A percentile compares a stretch with the other conserved stretches of the same genome.
Conservation (phyloP, 805 yeast genomes). For the Starmerella etchellsii region DNA sequence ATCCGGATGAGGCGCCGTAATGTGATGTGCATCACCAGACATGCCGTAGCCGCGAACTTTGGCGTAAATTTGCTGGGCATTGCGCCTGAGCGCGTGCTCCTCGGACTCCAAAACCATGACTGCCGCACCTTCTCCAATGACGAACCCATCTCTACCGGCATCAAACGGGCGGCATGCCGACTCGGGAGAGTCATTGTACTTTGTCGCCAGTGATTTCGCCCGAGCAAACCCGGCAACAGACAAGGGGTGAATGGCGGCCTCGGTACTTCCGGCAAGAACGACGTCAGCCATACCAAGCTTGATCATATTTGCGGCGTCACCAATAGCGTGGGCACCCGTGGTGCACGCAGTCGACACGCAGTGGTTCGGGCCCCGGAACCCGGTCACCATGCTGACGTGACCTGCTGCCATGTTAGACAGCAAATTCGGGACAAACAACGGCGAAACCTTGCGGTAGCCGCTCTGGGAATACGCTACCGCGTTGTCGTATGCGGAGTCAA, state of each 20-base stretch:
- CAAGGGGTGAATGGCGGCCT: conserved; percentile 72
- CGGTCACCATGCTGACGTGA: conserved; percentile 64
- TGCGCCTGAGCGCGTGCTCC: conserved; percentile 58
- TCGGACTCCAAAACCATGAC: conserved; percentile 61
- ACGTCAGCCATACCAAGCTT: conserved; percentile 68
- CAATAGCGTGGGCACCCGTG: conserved; percentile 85
- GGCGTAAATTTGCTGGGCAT: conserved; percentile 54
- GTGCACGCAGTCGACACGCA: conserved; percentile 93
- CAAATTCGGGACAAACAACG: conserved; percentile 72
- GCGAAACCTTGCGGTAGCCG: conserved; percentile 64
- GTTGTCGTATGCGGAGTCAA: conserved; percentile 58
- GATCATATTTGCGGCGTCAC: conserved; percentile 80
- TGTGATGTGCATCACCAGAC: conserved; percentile 83
- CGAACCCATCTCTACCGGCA: conserved; percentile 65
- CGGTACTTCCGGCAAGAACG: conserved; percentile 92
- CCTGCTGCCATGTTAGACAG: conserved; percentile 93
- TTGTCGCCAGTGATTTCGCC: conserved; percentile 64
- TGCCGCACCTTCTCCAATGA: conserved; percentile 88
- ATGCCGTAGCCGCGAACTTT: conserved; percentile 82
- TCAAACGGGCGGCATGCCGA: conserved; percentile 85
- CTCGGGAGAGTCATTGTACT: conserved; percentile 46
- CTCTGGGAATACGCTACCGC: conserved; percentile 36
- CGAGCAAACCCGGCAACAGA: conserved; percentile 85
- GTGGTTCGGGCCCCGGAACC: conserved; percentile 75
- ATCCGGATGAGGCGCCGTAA: conserved; percentile 74